phyloP scores from a whole-genome alignment of 768 basidiomycete genomes.

The Tephrocybe sp. region DNA sequence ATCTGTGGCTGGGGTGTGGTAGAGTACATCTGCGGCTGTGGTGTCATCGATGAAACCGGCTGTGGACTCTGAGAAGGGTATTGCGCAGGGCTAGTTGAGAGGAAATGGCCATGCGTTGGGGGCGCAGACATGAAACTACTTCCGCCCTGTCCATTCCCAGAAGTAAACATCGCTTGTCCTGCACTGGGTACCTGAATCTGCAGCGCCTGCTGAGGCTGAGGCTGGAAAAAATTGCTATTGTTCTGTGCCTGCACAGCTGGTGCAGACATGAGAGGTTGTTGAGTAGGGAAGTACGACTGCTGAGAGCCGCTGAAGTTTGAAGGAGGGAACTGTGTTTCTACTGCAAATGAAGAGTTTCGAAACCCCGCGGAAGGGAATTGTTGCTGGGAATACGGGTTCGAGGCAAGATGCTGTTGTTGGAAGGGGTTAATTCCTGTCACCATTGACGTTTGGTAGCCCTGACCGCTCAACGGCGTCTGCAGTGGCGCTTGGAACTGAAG shows the following conservation, averaged over 20 bases:
- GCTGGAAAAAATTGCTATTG: constrained; percentile 20
- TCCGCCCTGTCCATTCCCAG: constrained; percentile 15
- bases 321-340: constrained; percentile 3
- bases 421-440: constrained; percentile 27
- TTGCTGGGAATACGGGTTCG: constrained; percentile 29
- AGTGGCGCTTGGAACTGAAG: constrained; percentile 39
- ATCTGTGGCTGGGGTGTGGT: constrained; percentile 32
- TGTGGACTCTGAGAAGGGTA: constrained; percentile 37
- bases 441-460: constrained; percentile 20
- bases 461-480: constrained; percentile 5
- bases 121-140: constrained; percentile 27
- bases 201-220: constrained; percentile 24
- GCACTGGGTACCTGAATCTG: constrained; percentile 21
- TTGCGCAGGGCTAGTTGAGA: constrained; percentile 33
- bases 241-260: constrained; percentile 11
- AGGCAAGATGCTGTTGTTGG: constrained; percentile 23
- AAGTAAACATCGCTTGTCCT: constrained; percentile 9
- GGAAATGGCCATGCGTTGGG: constrained; percentile 26
- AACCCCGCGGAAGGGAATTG: constrained; percentile 12
- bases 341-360: constrained; percentile 2
- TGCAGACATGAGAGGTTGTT: constrained; percentile 21
- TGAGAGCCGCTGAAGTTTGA: constrained; percentile 6
- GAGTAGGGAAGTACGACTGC: constrained; percentile 22
- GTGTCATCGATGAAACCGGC: constrained; percentile 17
- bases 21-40: constrained; percentile 20